Conservation (phyloP, 1,284 basidiomycete genomes). For the Quambalaria eucalypti region DNA sequence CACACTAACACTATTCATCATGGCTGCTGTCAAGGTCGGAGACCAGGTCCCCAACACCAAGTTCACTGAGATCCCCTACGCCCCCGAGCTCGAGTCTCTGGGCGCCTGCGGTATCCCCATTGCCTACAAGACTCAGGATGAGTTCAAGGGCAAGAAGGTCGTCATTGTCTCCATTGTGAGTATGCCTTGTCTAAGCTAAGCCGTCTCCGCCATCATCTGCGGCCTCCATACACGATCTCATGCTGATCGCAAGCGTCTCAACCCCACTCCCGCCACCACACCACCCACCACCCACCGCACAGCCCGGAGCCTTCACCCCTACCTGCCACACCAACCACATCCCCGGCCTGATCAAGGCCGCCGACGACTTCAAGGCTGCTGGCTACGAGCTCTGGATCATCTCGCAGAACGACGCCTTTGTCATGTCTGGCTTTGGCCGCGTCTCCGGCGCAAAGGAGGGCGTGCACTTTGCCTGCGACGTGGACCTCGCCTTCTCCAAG, state of each 20-base stretch:
- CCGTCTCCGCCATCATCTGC: not conserved
- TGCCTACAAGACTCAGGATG: constrained; percentile 51
- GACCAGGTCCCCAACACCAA: constrained; percentile 58
- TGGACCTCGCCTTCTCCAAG: constrained; percentile 59
- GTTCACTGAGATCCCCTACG: constrained; percentile 61
- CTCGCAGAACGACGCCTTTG: constrained; percentile 41
- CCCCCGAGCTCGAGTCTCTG: constrained; percentile 58
- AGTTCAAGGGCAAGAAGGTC: constrained; percentile 75
- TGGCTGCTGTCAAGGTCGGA: no score
- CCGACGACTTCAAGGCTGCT: constrained; percentile 62
- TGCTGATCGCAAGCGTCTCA: not conserved
- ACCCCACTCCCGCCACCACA: not conserved
- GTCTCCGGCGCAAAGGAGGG: constrained; percentile 63
- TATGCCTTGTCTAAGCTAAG: constrained; percentile 49
- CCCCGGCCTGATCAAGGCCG: constrained; percentile 60
- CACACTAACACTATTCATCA: no score
- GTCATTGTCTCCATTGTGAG: constrained; percentile 69
- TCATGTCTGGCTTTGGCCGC: constrained; percentile 58
- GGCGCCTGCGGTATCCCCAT: constrained; percentile 45
- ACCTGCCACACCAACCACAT: constrained; percentile 50
- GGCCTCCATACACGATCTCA: not conserved
- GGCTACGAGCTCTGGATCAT: constrained; percentile 60
- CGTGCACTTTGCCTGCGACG: constrained; percentile 62
- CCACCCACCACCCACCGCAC: not conserved
- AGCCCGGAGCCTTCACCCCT: constrained; percentile 12